Base-by-base conservation (phyloP, 371 early-diverging fungal species). In the Mucor lusitanicus region DNA sequence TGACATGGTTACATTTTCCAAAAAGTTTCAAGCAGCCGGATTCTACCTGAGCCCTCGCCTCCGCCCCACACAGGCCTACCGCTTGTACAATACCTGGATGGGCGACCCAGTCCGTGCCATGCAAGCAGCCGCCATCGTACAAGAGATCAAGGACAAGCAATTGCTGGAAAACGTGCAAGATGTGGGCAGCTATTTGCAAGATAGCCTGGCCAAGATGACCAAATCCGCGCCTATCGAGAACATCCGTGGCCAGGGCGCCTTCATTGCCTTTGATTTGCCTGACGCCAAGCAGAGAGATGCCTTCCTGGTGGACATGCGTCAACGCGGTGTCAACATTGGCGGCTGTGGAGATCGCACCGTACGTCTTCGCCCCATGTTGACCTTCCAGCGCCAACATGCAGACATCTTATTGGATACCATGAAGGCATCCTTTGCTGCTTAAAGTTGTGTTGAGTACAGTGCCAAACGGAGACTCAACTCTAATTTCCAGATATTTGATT, bases 21-120 rank as follows among this genome's bases (percentile, higher is more conserved):
- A 90, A 66, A 92, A 92, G 62, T 89, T 92, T 80, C 92, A 91
- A 76, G 88, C 90, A 1, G 90, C 91, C 25, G 92, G 92, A 25
- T 92, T 89, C 82, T 92, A 79, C 73, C 75, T 87, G 35, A 77
- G 82, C 1, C 70, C 72, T 3, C 85, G 82, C 23, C 65, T 92
- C 62, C 83, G 90, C 58, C 85, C 89, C 5, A 67, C 80, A 46
- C 87, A 87, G 48, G 78, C 92, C 33, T 87, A 84, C 65, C 87
- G 91, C 65, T 81, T 88, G 60, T 92, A 90, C 62, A 92, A 92
- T 69, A 92, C 91, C 1, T 92, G 92, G 88, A 79, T 90, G 84
- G 91, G 91, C 3, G 92, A 92, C 61, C 90, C 89, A 1, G 83
- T 90, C 8, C 84, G 91, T 25, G 87, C 90, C 3, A 68, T 89